Evolutionary conservation across 768 basidiomycete species (phyloP).

Genomic region (Tylopilus vinaceipallidus): DNA sequence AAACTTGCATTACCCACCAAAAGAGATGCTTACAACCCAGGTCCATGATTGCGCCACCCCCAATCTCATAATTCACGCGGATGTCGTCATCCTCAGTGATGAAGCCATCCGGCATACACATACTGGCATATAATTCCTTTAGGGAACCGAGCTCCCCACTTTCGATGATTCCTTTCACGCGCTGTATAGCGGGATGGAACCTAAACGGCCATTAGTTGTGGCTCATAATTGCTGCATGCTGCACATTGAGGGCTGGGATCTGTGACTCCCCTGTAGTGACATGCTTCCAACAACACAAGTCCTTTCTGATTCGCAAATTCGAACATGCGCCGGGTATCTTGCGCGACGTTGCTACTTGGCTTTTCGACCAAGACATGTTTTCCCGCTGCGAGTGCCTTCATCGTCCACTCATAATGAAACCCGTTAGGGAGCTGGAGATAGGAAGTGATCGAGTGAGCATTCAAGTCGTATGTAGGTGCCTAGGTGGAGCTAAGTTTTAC

Average conservation of each 20-base stretch:
- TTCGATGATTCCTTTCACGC: slow-evolving; percentile 51
- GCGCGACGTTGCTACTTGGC: slow-evolving; percentile 48
- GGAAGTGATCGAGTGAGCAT: neutral
- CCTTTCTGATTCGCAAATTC: slow-evolving; percentile 46
- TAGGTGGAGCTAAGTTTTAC: slow-evolving; percentile 27
- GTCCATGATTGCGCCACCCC: slow-evolving; percentile 63
- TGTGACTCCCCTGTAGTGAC: slow-evolving; percentile 56
- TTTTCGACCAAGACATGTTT: slow-evolving; percentile 69
- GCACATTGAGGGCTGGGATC: neutral
- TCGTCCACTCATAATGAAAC: slow-evolving; percentile 66
- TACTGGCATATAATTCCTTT: slow-evolving; percentile 40
- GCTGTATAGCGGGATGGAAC: slow-evolving; percentile 60
- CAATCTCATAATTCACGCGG: slow-evolving; percentile 49
- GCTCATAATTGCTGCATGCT: neutral
- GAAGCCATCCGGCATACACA: slow-evolving; percentile 38
- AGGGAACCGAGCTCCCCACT: slow-evolving; percentile 54
- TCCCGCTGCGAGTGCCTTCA: slow-evolving; percentile 57
- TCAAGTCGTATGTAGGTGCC: neutral
- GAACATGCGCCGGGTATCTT: slow-evolving; percentile 52
- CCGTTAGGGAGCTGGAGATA: slow-evolving; percentile 50
- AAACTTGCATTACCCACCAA: slow-evolving; percentile 3
- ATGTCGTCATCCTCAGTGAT: slow-evolving; percentile 46
- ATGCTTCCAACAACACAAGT: slow-evolving; percentile 59
- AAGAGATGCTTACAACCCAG: slow-evolving; percentile 43
- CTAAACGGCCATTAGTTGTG: slow-evolving; percentile 30